A percentile compares a stretch with the other conserved stretches of the same genome.
Conservation (phyloP, 164 flowering plant genomes). For the Vitis rotundifolia region DNA sequence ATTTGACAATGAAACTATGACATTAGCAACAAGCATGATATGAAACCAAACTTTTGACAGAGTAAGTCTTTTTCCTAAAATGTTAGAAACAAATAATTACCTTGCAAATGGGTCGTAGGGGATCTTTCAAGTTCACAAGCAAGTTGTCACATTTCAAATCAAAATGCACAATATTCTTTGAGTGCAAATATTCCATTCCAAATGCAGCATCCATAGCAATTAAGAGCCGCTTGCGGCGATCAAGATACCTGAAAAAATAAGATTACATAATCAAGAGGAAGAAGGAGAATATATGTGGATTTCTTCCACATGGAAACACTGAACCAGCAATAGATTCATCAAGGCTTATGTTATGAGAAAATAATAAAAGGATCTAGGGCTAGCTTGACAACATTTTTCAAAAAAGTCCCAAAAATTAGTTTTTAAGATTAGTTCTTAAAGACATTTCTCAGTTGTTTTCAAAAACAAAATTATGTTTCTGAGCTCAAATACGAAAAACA, state of each 20-base stretch:
- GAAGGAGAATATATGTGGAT: constrained; percentile 2
- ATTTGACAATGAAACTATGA: neutral
- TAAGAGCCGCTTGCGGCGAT: constrained; percentile 80
- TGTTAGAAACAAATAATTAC: constrained; percentile 25
- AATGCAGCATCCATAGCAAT: constrained; percentile 99
- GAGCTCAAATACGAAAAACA: too few relatives aligned
- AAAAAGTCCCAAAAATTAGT: too few relatives aligned
- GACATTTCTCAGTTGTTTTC: too few relatives aligned
- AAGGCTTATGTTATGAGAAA: neutral
- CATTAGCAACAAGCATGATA: neutral
- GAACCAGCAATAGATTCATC: neutral
- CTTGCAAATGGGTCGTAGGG: constrained; percentile 88
- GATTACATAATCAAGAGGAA: constrained; percentile 2
- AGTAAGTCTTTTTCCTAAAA: neutral
- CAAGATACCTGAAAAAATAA: constrained; percentile 59
- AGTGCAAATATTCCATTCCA: constrained; percentile 97
- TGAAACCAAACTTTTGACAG: neutral
- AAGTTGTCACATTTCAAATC: constrained; percentile 95
- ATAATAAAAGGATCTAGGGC: too few relatives aligned
- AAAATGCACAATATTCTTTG: constrained; percentile 93
- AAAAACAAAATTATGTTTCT: too few relatives aligned
- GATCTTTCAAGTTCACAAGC: constrained; percentile 91
- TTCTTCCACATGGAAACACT: neutral
- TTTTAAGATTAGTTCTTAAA: too few relatives aligned
- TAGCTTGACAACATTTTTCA: too few relatives aligned